A percentile compares a stretch with the other conserved stretches of the same genome.
Evolutionary conservation across 2,329 filamentous ascomycete genomes (phyloP).

Genomic region (Endocalyx cinctus): DNA sequence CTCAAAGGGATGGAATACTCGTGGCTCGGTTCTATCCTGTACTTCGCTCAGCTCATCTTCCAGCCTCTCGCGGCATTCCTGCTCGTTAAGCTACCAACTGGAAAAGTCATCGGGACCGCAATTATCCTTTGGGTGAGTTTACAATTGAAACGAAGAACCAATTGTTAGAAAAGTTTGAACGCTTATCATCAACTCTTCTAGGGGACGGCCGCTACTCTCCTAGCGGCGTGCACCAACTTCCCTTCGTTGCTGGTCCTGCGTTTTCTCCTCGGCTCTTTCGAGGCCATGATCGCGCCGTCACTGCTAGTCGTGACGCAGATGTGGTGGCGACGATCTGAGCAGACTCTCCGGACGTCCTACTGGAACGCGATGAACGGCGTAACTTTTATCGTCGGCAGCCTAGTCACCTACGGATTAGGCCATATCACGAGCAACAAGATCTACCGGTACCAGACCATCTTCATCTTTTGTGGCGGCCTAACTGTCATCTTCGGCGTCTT

Average conservation of each 20-base stretch:
- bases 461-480: slow-evolving; percentile 44
- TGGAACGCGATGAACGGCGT: slow-evolving; percentile 55
- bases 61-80: slow-evolving; percentile 50
- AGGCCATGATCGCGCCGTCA: slow-evolving; percentile 45
- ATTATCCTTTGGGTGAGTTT: slow-evolving; percentile 45
- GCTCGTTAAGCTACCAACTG: slow-evolving; percentile 49
- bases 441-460: slow-evolving; percentile 49
- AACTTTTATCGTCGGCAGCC: slow-evolving; percentile 49
- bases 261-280: slow-evolving; percentile 42
- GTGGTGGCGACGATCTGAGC: slow-evolving; percentile 50
- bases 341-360: slow-evolving; percentile 43
- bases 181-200: slow-evolving; percentile 3
- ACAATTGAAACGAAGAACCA: no score
- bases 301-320: slow-evolving; percentile 50
- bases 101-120: slow-evolving; percentile 48
- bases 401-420: slow-evolving; percentile 48
- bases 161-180: no score
- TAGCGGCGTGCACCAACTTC: slow-evolving; percentile 46
- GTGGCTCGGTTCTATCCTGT: slow-evolving; percentile 59
- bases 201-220: slow-evolving; percentile 44
- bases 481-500: slow-evolving; percentile 46
- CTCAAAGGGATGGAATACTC: slow-evolving; percentile 46
- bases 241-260: slow-evolving; percentile 39
- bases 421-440: slow-evolving; percentile 40
- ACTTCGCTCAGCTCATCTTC: slow-evolving; percentile 55